Percentiles rank a stretch among this genome's conserved stretches.
Conservation (phyloP, 2,329 filamentous ascomycete genomes). For the Talaromyces islandicus region DNA sequence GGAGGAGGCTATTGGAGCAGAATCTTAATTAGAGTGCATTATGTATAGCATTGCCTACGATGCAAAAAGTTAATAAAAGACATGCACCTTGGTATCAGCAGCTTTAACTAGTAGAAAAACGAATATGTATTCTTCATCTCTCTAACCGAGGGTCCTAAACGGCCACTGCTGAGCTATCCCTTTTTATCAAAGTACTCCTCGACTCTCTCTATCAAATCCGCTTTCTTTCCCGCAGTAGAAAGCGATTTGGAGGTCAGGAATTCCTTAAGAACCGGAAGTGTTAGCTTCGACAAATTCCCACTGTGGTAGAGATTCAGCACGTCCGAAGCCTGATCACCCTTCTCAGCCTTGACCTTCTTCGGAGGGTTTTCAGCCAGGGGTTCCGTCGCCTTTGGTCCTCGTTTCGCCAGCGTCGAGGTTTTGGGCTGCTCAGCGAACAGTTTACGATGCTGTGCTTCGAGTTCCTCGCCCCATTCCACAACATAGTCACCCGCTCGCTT, state of each 20-base stretch:
- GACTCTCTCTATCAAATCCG: constrained; percentile 45
- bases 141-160: background rate
- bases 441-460: constrained; percentile 54
- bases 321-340: constrained; percentile 22
- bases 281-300: constrained; percentile 42
- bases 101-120: background rate
- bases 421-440: constrained; percentile 38
- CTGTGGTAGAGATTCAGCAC: constrained; percentile 37
- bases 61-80: background rate
- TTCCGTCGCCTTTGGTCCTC: constrained; percentile 24
- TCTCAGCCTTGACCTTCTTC: constrained; percentile 44
- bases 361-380: constrained; percentile 23
- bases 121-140: background rate
- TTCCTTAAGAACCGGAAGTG: constrained; percentile 40
- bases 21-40: background rate
- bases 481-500: constrained; percentile 79
- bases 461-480: constrained; percentile 65
- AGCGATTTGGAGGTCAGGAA: constrained; percentile 42
- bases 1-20: constrained; percentile 23
- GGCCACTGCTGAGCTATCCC: constrained; percentile 11
- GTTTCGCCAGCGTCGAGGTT: constrained; percentile 43
- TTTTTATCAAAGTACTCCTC: constrained; percentile 44
- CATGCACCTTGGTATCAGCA: background rate
- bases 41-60: background rate
- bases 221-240: constrained; percentile 42